Percentiles rank a stretch among this genome's conserved stretches.
Conservation (phyloP, 2,329 filamentous ascomycete genomes). For the Fusarium buharicum region DNA sequence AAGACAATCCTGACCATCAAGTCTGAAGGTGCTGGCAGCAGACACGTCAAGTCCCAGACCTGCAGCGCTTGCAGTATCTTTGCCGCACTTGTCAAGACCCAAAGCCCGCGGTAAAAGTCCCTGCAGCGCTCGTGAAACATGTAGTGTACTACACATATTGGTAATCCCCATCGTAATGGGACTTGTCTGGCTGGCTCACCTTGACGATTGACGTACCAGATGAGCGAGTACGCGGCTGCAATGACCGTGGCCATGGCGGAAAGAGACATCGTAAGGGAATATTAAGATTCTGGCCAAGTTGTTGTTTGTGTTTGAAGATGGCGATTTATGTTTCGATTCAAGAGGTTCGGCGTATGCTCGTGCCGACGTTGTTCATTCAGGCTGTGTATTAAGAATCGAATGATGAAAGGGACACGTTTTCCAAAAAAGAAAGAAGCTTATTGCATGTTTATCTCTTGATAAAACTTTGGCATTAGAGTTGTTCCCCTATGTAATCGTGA, state of each 20-base stretch:
- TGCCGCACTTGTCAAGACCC: background rate
- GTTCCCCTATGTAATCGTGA: no score
- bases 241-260: background rate
- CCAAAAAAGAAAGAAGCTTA: no score
- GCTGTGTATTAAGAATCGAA: no score
- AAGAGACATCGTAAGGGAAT: no score
- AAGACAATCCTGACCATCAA: background rate
- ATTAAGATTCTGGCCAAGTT: no score
- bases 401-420: no score
- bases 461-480: no score
- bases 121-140: background rate
- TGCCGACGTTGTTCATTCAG: no score
- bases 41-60: background rate
- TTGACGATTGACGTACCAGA: background rate
- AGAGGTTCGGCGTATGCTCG: background rate
- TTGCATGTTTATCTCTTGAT: no score
- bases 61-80: background rate
- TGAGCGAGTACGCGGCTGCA: background rate
- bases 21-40: background rate
- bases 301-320: background rate
- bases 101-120: background rate
- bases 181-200: background rate
- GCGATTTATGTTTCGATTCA: background rate
- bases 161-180: background rate
- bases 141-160: background rate